Conservation (phyloP, 2,329 filamentous ascomycete species). For the Penicillium sp. region DNA sequence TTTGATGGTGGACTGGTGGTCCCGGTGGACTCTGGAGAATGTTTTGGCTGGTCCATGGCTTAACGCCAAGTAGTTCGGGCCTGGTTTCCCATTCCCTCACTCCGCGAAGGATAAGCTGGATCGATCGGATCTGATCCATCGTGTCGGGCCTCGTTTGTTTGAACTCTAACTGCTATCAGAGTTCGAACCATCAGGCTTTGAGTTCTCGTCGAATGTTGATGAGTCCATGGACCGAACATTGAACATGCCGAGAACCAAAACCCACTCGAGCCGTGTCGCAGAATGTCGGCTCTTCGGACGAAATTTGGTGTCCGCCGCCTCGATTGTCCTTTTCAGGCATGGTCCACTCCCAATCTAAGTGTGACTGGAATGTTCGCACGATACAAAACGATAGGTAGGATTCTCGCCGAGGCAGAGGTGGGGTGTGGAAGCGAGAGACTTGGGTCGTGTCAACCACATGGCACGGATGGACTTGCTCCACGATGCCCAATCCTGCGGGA, state of each 20-base stretch:
- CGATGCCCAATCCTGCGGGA: background rate
- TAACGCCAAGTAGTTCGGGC: background rate
- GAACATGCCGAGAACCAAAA: constrained; percentile 10
- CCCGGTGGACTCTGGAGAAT: background rate
- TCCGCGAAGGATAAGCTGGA: constrained; percentile 1
- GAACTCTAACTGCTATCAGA: too few relatives aligned
- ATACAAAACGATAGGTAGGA: background rate
- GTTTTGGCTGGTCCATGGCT: constrained; percentile 13
- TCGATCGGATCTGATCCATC: constrained; percentile 21
- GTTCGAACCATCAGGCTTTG: background rate
- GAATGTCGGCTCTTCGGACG: constrained; percentile 12
- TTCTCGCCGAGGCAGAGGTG: background rate
- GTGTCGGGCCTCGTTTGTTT: constrained; percentile 1
- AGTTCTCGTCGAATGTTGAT: background rate
- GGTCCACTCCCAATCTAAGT: background rate
- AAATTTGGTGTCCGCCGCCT: constrained; percentile 5
- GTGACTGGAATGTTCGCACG: background rate
- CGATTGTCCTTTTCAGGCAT: constrained; percentile 5
- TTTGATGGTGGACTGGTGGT: too few relatives aligned
- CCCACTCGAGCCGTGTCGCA: constrained; percentile 2
- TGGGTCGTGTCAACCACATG: constrained; percentile 4
- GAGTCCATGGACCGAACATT: background rate
- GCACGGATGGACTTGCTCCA: background rate
- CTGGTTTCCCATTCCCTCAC: background rate
- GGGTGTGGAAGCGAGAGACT: background rate